Evolutionary conservation across 495 filamentous ascomycete genomes (phyloP).

Genomic region (Trichoderma parareesei): DNA sequence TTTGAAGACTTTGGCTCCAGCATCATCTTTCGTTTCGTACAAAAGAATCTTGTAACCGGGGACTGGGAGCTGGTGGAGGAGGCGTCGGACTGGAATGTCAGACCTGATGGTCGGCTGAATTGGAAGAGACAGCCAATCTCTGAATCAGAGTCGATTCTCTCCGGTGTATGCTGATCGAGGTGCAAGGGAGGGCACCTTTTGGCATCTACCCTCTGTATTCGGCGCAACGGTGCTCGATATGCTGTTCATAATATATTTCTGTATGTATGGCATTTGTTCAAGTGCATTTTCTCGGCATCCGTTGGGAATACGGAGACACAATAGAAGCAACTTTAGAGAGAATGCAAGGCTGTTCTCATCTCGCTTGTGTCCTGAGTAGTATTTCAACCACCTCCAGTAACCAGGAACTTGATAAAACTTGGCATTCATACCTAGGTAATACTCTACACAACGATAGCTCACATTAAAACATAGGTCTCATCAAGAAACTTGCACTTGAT

Average conservation of each 20-base stretch:
- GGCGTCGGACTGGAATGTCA: neutral
- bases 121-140: slow-evolving; percentile 11
- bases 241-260: neutral
- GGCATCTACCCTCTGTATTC: neutral
- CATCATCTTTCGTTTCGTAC: slow-evolving; percentile 11
- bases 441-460: no score
- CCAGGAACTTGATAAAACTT: no score
- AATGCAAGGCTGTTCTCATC: no score
- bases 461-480: no score
- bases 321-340: no score
- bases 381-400: no score
- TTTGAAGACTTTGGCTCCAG: slow-evolving; percentile 10
- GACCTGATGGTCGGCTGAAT: neutral
- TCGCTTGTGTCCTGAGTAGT: no score
- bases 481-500: no score
- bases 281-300: neutral
- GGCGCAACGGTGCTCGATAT: neutral
- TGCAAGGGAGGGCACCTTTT: neutral
- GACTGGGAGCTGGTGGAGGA: slow-evolving; percentile 9
- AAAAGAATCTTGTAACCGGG: neutral
- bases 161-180: slow-evolving; percentile 9
- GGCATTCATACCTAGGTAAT: no score
- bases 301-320: neutral
- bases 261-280: neutral
- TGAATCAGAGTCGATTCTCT: slow-evolving; percentile 7